Evolutionary conservation across 78 protist species (phyloP), one percentile per base, ranked within the genome.

Genomic region (Guillardia theta): DNA sequence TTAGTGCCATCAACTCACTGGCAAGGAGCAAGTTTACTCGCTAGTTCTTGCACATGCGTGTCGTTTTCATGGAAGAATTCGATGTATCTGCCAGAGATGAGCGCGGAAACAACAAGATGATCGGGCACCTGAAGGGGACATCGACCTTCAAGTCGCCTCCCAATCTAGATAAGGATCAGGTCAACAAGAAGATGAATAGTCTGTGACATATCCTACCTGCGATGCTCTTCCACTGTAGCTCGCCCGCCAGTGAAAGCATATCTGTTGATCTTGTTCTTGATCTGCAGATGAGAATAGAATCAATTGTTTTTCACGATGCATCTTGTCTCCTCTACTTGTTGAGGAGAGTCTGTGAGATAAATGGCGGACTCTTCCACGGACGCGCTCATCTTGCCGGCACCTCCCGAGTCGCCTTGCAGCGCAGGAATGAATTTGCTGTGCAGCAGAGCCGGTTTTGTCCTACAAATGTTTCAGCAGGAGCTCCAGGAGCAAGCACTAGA

Each of bases 381-480:
- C 0, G 99, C 98, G 33, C 97, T 92, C 99, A 99, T 70, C 78
- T 94, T 83, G 43, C 77, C 24, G 62, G 62, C 62, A 12, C 62
- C 62, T 53, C 62, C 62, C 36, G 36, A 36, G 33, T 87, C 93
- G 46, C 98, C 99, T 88, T 97, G 98, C 33, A 99, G 97, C 4
- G 99, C 97, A 0, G 99, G 99, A 96, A 99, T 97, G 97, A 99
- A 99, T 70, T 95, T 97, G 77, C 98, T 62, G 93, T 98, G 99
- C 33, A 98, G 48, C 24, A 99, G 94, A 10, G 99, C 94, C 30
- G 99, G 99, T 96, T 98, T 70, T 18, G 27, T 12, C 41, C 41
- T 70, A 24, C 45, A 70, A 24, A 12, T 24, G 41, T 43, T 24
- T 4, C 58, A 10, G 58, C 70, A 58, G 70, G 1, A 9, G 6